These are phyloP conservation scores for Pneumocystis sp. DNA, from an alignment of 1,139 yeast species.

Conservation along the genomic window DNA sequence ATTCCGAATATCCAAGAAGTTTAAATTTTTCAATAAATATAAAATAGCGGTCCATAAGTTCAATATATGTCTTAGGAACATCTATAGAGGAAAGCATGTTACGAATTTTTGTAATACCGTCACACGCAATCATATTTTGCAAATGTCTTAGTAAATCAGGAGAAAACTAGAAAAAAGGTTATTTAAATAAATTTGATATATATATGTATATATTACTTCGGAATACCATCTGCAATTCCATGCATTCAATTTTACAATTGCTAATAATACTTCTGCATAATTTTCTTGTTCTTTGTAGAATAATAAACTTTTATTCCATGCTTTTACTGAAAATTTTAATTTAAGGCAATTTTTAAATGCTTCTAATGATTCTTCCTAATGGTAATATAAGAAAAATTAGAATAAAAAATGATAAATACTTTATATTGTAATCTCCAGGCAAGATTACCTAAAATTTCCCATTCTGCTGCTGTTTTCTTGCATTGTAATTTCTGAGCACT, in stretches of 20 bases:
- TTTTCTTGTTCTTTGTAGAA: slow-evolving; percentile 33
- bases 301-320: slow-evolving; percentile 59
- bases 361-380: slow-evolving; percentile 45
- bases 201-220: slow-evolving; percentile 27
- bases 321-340: slow-evolving; percentile 69
- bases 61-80: background rate
- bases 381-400: background rate
- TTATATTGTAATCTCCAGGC: slow-evolving; percentile 66
- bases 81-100: slow-evolving; percentile 7
- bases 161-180: slow-evolving; percentile 10
- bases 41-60: background rate
- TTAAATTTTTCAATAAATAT: background rate
- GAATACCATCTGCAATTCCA: slow-evolving; percentile 98
- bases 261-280: slow-evolving; percentile 44
- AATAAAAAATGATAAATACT: slow-evolving; percentile 21
- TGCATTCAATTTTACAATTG: slow-evolving; percentile 61
- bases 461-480: slow-evolving; percentile 71
- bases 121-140: slow-evolving; percentile 12
- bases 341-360: slow-evolving; percentile 63
- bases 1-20: background rate
- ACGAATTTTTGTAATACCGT: slow-evolving; percentile 13
- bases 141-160: slow-evolving; percentile 13
- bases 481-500: slow-evolving; percentile 59
- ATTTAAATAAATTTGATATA: background rate
- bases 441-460: slow-evolving; percentile 81